Evolutionary conservation across 2,329 filamentous ascomycete species (phyloP).

Genomic region (Xylariaceae sp.): DNA sequence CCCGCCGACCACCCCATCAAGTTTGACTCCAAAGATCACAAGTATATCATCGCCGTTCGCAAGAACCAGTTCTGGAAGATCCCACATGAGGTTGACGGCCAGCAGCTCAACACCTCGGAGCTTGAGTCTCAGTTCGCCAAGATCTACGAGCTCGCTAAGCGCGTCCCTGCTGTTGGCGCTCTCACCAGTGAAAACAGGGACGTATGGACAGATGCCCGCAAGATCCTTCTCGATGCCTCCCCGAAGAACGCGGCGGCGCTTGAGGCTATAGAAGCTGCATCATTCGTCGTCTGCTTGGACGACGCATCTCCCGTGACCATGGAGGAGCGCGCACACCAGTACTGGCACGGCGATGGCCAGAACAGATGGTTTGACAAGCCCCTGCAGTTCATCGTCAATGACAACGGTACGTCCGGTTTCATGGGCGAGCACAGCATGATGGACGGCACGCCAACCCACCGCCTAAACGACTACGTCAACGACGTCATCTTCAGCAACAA

Average conservation of each 20-base stretch:
- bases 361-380: conserved; percentile 99
- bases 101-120: conserved; percentile 83
- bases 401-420: conserved; percentile 96
- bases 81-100: conserved; percentile 71
- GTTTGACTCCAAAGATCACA: conserved; percentile 68
- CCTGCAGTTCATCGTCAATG: conserved; percentile 94
- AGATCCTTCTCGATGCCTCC: conserved; percentile 70
- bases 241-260: conserved; percentile 74
- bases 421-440: conserved; percentile 99
- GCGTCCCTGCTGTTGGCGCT: conserved; percentile 70
- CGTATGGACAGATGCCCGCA: conserved; percentile 81
- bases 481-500: conserved; percentile 91
- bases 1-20: conserved; percentile 81
- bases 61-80: conserved; percentile 99
- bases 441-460: conserved; percentile 97
- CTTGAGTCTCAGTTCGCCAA: conserved; percentile 84
- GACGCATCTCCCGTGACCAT: conserved; percentile 87
- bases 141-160: conserved; percentile 73
- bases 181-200: conserved; percentile 93
- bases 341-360: conserved; percentile 95
- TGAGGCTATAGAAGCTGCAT: conserved; percentile 78
- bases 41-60: conserved; percentile 84
- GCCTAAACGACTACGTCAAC: conserved; percentile 92
- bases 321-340: conserved; percentile 90
- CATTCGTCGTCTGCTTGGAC: conserved; percentile 91